Percentiles rank a stretch among this genome's conserved stretches.
phyloP scores from a whole-genome alignment of 371 early-diverging fungal genomes.

The Mucor sp. region DNA sequence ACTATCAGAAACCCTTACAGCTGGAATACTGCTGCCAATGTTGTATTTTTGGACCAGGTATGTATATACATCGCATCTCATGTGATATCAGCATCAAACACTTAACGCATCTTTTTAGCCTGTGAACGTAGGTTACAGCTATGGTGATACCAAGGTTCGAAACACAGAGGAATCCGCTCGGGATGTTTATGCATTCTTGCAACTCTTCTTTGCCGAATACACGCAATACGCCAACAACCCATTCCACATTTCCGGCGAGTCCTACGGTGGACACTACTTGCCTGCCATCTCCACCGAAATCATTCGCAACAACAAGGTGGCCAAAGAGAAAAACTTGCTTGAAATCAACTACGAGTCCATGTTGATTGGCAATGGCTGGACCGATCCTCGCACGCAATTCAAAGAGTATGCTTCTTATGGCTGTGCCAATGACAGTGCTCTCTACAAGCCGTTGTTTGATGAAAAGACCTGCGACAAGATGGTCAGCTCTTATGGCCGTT shows the following conservation, averaged over 20 bases:
- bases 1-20: slow-evolving; percentile 63
- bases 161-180: slow-evolving; percentile 55
- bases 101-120: slow-evolving; percentile 45
- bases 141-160: slow-evolving; percentile 61
- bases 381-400: slow-evolving; percentile 82
- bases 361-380: slow-evolving; percentile 90
- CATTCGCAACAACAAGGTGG: slow-evolving; percentile 31
- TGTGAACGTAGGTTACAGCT: slow-evolving; percentile 76
- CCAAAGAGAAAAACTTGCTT: slow-evolving; percentile 1
- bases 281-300: slow-evolving; percentile 77
- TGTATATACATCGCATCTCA: not conserved
- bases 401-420: slow-evolving; percentile 85
- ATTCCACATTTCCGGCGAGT: slow-evolving; percentile 67
- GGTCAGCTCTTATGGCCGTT: slow-evolving; percentile 66
- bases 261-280: slow-evolving; percentile 75
- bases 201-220: slow-evolving; percentile 71
- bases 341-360: slow-evolving; percentile 65
- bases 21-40: slow-evolving; percentile 84
- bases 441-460: slow-evolving; percentile 28
- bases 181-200: slow-evolving; percentile 67
- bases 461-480: slow-evolving; percentile 70
- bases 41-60: slow-evolving; percentile 84
- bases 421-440: slow-evolving; percentile 50
- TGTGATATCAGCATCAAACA: not conserved
- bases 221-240: slow-evolving; percentile 28